phyloP scores from a whole-genome alignment of 257 asterid species.

The Anisodus tanguticus region DNA sequence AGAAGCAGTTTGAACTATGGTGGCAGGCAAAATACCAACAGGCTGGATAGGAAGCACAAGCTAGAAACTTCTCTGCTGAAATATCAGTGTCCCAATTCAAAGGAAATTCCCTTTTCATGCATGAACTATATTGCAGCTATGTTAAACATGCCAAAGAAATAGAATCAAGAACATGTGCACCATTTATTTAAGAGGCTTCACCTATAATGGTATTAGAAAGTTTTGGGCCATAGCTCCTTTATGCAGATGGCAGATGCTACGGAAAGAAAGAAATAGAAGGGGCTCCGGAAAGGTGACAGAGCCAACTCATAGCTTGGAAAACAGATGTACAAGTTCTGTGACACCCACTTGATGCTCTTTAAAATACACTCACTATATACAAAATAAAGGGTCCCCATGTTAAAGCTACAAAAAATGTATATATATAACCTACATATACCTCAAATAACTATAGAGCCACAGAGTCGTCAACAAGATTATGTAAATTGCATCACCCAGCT shows the following conservation, averaged over 20 bases:
- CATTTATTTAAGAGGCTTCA: neutral
- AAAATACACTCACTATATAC: neutral
- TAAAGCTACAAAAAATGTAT: neutral
- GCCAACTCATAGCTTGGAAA: neutral
- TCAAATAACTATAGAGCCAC: constrained; percentile 4
- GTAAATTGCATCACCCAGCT: neutral
- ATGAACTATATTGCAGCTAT: neutral
- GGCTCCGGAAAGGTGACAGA: neutral
- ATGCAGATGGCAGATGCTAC: neutral
- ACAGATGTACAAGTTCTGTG: neutral
- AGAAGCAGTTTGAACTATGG: neutral
- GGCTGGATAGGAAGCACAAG: neutral
- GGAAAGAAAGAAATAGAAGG: neutral
- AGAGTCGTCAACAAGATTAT: neutral
- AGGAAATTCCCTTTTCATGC: neutral
- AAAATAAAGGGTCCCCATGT: neutral
- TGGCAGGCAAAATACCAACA: neutral
- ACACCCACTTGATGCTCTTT: constrained; percentile 7
- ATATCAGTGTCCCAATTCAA: neutral
- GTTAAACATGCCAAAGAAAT: neutral
- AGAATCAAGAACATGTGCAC: neutral
- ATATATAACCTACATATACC: neutral
- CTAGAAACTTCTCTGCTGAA: neutral
- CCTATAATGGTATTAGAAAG: neutral
- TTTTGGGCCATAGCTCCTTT: neutral